Evolutionary conservation across 805 yeast species (phyloP), one percentile per base, ranked within the genome.

Genomic region (Sporopachydermia lactativora): DNA sequence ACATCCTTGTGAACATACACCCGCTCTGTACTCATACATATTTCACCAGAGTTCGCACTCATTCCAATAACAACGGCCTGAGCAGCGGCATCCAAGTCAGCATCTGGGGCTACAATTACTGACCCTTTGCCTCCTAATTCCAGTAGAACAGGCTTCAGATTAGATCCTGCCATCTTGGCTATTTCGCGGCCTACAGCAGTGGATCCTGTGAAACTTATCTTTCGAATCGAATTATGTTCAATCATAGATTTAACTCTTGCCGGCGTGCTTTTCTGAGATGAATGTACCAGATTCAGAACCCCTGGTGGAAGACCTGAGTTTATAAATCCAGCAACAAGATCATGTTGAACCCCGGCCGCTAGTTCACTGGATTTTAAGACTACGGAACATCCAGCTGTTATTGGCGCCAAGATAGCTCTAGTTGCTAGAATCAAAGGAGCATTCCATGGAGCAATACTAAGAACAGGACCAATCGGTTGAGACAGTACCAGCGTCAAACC

Each of bases 91-190:
- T 70, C 70, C 40, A 77, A 53, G 53, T 79, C 70, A 40, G 85
- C 85, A 55, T 80, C 89, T 47, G 73, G 66, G 54, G 79, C 77
- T 40, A 82, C 79, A 48, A 82, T 73, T 61, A 75, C 76, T 54
- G 92, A 84, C 42, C 88, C 78, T 61, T 82, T 82, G 59, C 95
- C 95, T 55, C 95, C 95, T 52, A 82, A 71, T 63, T 83, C 95
- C 53, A 83, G 68, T 40, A 89, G 76, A 41, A 80, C 79, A 61
- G 82, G 83, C 68, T 83, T 83, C 60, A 83, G 69, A 49, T 62
- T 57, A 46, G 72, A 72, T 43, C 86, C 84, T 51, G 85, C 83
- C 46, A 70, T 64, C 48, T 68, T 69, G 75, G 80, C 78, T 52
- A 82, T 77, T 51, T 63, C 66, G 54, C 77, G 72, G 57, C 94